Evolutionary conservation across 768 basidiomycete genomes (phyloP).

Genomic region (Leccinum incarnatum): DNA sequence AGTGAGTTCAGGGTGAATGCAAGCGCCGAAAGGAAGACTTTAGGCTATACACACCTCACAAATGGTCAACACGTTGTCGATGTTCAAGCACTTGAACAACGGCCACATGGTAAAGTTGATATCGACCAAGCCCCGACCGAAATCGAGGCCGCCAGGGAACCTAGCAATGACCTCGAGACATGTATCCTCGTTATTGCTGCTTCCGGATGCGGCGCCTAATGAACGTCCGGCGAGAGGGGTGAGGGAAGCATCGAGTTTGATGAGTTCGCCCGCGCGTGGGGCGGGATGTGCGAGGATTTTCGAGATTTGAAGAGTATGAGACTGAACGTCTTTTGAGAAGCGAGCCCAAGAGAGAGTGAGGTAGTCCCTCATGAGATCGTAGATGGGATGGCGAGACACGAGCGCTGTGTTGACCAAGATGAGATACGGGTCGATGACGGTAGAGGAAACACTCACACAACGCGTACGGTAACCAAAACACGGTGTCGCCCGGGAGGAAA

Average conservation of each 20-base stretch:
- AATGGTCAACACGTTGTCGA: conserved; percentile 90
- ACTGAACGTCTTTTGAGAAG: conserved; percentile 91
- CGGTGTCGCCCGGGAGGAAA: conserved; percentile 85
- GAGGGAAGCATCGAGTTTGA: conserved; percentile 81
- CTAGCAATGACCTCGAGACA: conserved; percentile 81
- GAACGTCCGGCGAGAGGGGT: conserved; percentile 43
- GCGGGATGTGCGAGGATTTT: conserved; percentile 87
- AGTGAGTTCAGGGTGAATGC: not conserved
- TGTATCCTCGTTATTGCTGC: conserved; percentile 35
- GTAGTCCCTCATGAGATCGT: conserved; percentile 93
- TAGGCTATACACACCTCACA: conserved; percentile 62
- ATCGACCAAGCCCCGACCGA: conserved; percentile 86
- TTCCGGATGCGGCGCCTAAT: conserved; percentile 38
- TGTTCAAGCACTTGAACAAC: conserved; percentile 86
- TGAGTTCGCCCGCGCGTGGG: conserved; percentile 81
- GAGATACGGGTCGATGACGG: conserved; percentile 3
- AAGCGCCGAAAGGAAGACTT: not conserved
- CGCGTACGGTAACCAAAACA: conserved; percentile 94
- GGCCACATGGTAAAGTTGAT: conserved; percentile 99
- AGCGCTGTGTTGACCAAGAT: conserved; percentile 48
- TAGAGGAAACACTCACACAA: conserved; percentile 56
- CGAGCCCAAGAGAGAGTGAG: conserved; percentile 95
- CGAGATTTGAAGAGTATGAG: conserved; percentile 86
- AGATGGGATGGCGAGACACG: conserved; percentile 90
- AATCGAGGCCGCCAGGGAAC: conserved; percentile 92